These are phyloP conservation scores for Penstemon barbatus DNA, from an alignment of 257 asterid species.

Conservation along the genomic window DNA sequence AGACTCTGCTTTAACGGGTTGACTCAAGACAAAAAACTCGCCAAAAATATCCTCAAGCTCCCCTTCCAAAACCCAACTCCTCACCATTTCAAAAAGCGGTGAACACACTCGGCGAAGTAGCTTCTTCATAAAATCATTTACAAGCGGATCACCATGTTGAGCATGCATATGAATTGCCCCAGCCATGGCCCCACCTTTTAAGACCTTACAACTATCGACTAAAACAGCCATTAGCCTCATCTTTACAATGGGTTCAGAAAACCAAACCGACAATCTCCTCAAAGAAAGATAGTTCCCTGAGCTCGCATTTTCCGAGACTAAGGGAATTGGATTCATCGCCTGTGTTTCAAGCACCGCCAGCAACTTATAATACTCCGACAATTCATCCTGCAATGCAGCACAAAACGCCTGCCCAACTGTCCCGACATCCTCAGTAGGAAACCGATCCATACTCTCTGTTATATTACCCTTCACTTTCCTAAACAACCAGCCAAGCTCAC, in stretches of 20 bases:
- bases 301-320: conserved; percentile 62
- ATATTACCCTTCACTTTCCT: conserved; percentile 80
- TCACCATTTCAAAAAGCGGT: conserved; percentile 98
- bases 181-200: conserved; percentile 99
- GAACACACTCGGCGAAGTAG: conserved; percentile 88
- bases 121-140: conserved; percentile 86
- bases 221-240: conserved; percentile 98
- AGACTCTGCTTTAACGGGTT: conserved; percentile 92
- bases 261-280: conserved; percentile 94
- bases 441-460: conserved; percentile 64
- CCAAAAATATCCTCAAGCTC: conserved; percentile 94
- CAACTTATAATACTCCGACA: conserved; percentile 80
- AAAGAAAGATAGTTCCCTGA: conserved; percentile 81
- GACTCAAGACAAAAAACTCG: conserved; percentile 88
- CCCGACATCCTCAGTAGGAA: conserved; percentile 87
- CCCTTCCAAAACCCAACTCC: conserved; percentile 99
- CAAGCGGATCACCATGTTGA: conserved; percentile 97
- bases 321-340: conserved; percentile 91
- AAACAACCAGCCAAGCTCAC: conserved; percentile 95
- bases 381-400: conserved; percentile 95
- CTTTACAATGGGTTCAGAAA: conserved; percentile 93
- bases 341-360: conserved; percentile 95
- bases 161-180: conserved; percentile 98
- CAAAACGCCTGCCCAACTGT: conserved; percentile 98
- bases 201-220: conserved; percentile 86